phyloP scores from a whole-genome alignment of 345 rosid genomes.

The Eucalyptus leucophloia region DNA sequence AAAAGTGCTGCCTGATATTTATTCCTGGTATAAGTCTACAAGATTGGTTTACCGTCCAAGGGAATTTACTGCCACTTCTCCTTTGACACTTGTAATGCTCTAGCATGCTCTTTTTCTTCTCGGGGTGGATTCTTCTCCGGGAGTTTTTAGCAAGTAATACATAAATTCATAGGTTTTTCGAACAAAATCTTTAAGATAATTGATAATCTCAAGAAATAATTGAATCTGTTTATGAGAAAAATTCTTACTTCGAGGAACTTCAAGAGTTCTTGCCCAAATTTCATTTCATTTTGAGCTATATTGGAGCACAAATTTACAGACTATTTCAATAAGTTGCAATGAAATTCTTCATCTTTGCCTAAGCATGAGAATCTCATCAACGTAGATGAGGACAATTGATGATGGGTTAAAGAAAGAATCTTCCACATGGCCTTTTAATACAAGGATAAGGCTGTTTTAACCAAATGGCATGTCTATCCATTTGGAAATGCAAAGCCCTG shows the following conservation, averaged over 20 bases:
- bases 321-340: not conserved
- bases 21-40: not conserved
- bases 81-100: not conserved
- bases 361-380: not conserved
- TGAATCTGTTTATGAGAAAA: not conserved
- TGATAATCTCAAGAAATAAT: not conserved
- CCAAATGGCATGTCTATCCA: not conserved
- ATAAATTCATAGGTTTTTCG: not conserved
- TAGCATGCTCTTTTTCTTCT: not conserved
- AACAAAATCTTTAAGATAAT: not conserved
- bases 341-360: not conserved
- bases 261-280: not conserved
- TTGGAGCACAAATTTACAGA: not conserved
- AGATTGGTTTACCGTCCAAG: not conserved
- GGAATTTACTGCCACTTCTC: not conserved
- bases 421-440: not conserved
- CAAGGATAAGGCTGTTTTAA: not conserved
- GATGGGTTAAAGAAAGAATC: not conserved
- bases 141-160: not conserved
- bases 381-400: not conserved
- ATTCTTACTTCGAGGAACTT: not conserved
- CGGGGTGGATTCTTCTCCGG: not conserved
- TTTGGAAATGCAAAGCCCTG: not conserved
- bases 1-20: not conserved
- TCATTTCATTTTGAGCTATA: not conserved